phyloP scores from a whole-genome alignment of 2,329 filamentous ascomycete species.

The Botrytis medusae region DNA sequence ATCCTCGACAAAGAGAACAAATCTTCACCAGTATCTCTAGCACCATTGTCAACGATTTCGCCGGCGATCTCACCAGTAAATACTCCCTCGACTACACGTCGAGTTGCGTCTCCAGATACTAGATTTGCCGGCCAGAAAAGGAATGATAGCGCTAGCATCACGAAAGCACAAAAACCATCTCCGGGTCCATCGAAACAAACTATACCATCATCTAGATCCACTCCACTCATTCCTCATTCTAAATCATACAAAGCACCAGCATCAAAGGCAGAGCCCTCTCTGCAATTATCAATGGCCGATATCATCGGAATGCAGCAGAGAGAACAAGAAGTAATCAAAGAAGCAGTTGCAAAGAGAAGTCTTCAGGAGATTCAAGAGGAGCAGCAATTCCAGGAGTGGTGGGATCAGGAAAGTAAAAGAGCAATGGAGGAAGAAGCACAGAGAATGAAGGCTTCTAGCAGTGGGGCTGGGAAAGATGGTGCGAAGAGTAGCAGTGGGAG shows the following conservation, averaged over 20 bases:
- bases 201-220: conserved; percentile 33
- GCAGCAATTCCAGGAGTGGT: conserved; percentile 96
- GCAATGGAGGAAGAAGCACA: conserved; percentile 50
- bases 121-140: conserved; percentile 58
- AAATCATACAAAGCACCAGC: conserved; percentile 59
- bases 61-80: conserved; percentile 33
- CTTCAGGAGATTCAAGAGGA: conserved; percentile 95
- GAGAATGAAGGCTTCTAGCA: conserved; percentile 24
- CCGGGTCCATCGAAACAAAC: conserved; percentile 24
- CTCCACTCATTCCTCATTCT: conserved; percentile 56
- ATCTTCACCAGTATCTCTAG: conserved; percentile 34
- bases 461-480: conserved; percentile 29
- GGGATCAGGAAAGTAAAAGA: conserved; percentile 79
- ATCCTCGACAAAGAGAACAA: conserved; percentile 43
- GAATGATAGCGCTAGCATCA: conserved; percentile 23
- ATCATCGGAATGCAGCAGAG: conserved; percentile 85
- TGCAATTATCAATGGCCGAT: conserved; percentile 77
- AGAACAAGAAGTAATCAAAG: conserved; percentile 78
- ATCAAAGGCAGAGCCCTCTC: conserved; percentile 59
- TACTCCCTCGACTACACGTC: conserved; percentile 42
- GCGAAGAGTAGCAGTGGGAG: conserved; percentile 30
- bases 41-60: conserved; percentile 30
- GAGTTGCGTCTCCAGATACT: conserved; percentile 61
- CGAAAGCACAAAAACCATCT: conserved; percentile 25
- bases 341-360: conserved; percentile 83